Evolutionary conservation across 345 rosid species (phyloP), one percentile per base, ranked within the genome.

Genomic region (Camelina hispida): DNA sequence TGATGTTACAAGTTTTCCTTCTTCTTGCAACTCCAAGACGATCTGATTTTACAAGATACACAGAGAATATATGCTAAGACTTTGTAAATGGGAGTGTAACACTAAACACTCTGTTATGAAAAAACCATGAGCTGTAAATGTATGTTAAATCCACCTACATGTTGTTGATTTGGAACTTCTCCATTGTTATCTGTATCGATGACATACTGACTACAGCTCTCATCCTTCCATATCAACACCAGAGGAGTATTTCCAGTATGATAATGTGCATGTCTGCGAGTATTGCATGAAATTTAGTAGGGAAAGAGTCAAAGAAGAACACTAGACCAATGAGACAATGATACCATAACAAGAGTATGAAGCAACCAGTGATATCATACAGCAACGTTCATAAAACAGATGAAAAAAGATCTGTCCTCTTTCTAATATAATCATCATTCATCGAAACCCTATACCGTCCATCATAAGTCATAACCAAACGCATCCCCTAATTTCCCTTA

Each of bases 191-290:
- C 99, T 2, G 99, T 92, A 82, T 95, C 99, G 35, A 95, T 87
- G 72, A 92, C 97, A 82, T 88, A 95, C 76, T 87, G 97, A 81
- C 97, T 92, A 72, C 97, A 95, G 32, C 81, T 86, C 74, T 86
- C 94, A 73, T 95, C 99, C 79, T 92, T 95, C 99, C 99, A 95
- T 42, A 92, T 91, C 83, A 95, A 81, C 48, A 87, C 91, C n/a
- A 95, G 83, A 20, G 97, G 99, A 42, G 99, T 92, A 76, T 84
- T 92, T 55, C 98, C 99, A 30, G 86, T 82, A 79, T 90, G 96
- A 86, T 92, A 95, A 61, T 89, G 97, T 52, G 98, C 88, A 82
- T 85, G 88, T 84, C 98, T 95, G 82, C 25, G 18, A 73, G 80
- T 44, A 74, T 48, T 46, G 35, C 32, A 53, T 34, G 50, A 42